Base-by-base conservation (phyloP, 352 stramenopile genomes). In the Ophiocytium majus region DNA sequence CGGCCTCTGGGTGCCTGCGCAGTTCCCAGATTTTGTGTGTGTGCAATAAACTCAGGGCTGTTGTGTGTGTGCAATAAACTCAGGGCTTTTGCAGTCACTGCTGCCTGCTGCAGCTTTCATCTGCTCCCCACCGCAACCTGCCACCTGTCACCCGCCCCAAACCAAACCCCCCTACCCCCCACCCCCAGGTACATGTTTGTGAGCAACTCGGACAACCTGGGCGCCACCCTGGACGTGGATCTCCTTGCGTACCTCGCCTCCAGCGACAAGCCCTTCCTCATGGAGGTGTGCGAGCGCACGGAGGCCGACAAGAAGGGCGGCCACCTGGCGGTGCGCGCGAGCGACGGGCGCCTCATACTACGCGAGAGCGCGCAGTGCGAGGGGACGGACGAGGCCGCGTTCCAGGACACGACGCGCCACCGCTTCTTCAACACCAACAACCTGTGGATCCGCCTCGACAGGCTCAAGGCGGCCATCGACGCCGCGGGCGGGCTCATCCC, bases 161-260 rank as follows among this genome's bases (percentile, higher is more conserved):
- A n/a, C n/a, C n/a, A n/a, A n/a, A n/a, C n/a, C n/a, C n/a, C n/a
- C n/a, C n/a, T 89, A n/a, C n/a, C n/a, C n/a, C n/a, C n/a, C n/a
- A n/a, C n/a, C n/a, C n/a, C n/a, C n/a, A n/a, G n/a, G n/a, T 99
- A 99, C 92, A 98, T 99, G 88, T 99, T 99, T 91, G 98, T 99
- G 83, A 98, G 95, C 79, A 99, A 99, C 91, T 98, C 98, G 57
- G 97, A 99, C 91, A 99, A 99, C 89, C 92, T 99, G 9, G 97
- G 97, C 49, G 97, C 97, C 23, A 99, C 95, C 0, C 93, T 99
- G 28, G 92, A 99, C 87, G 89, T 99, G 35, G 93, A 97, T 86
- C 98, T 99, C 88, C 91, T 99, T 10, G 98, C 98, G 81, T 96
- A 99, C 91, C 98, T 99, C 92, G 98, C 98, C 84, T 94, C 96